These are phyloP conservation scores for Xenosphaeropsis pyriputrescens DNA, from an alignment of 2,329 filamentous ascomycete genomes.

Conservation along the genomic window DNA sequence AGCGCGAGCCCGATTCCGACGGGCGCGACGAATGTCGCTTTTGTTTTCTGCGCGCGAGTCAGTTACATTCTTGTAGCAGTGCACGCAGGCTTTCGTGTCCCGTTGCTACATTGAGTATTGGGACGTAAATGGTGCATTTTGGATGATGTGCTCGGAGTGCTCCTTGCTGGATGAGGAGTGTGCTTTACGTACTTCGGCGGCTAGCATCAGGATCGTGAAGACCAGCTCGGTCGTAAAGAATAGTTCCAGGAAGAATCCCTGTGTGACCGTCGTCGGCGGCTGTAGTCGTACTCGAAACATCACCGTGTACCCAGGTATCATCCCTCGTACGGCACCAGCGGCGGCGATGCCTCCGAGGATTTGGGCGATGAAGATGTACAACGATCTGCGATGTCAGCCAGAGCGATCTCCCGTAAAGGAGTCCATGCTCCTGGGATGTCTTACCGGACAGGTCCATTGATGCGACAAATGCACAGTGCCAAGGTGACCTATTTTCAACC, in stretches of 20 bases:
- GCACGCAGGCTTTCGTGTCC: background rate
- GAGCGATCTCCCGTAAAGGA: no score
- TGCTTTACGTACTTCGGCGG: slow-evolving; percentile 20
- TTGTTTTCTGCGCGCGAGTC: slow-evolving; percentile 20
- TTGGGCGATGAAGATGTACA: slow-evolving; percentile 18
- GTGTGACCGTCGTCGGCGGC: slow-evolving; percentile 22
- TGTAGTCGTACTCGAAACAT: slow-evolving; percentile 12
- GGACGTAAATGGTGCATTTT: no score
- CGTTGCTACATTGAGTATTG: background rate
- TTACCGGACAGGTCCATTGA: background rate
- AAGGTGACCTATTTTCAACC: background rate
- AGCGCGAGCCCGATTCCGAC: slow-evolving; percentile 30
- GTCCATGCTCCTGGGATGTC: background rate
- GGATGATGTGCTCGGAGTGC: no score
- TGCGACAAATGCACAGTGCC: background rate
- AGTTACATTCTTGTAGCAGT: background rate
- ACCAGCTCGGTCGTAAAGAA: slow-evolving; percentile 30
- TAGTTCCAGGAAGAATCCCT: slow-evolving; percentile 34
- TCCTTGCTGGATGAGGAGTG: background rate
- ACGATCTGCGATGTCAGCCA: background rate
- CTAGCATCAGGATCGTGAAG: slow-evolving; percentile 34
- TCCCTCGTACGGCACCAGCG: slow-evolving; percentile 23
- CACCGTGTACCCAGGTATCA: slow-evolving; percentile 22
- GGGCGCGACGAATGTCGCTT: slow-evolving; percentile 30
- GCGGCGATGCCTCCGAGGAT: slow-evolving; percentile 20